Evolutionary conservation across 257 asterid genomes (phyloP).

Genomic region (Solanum arcanum): DNA sequence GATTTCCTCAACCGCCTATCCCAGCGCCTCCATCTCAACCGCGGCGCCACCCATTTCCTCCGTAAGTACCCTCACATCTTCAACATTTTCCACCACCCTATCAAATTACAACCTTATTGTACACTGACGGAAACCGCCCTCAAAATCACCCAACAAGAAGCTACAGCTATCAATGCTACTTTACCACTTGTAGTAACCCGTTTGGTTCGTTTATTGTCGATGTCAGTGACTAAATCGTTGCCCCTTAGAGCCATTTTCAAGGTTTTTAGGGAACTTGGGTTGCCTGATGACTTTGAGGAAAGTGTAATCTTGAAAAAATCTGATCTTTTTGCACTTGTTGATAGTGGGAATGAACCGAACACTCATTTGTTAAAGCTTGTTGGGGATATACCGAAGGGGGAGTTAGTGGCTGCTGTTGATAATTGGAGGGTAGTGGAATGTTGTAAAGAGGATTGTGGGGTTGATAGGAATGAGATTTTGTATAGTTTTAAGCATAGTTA

Average conservation of each 20-base stretch:
- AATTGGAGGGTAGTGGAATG: conserved; percentile 72
- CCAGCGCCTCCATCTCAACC: conserved; percentile 73
- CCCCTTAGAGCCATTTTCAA: conserved; percentile 81
- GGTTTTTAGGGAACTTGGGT: conserved; percentile 76
- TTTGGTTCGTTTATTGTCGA: conserved; percentile 55
- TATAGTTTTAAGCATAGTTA: conserved; percentile 57
- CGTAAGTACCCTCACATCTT: conserved; percentile 78
- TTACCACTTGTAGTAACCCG: conserved; percentile 39
- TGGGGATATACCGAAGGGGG: conserved; percentile 15
- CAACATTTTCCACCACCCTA: conserved; percentile 54
- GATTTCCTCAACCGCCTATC: conserved; percentile 81
- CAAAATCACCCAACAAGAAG: conserved; percentile 33
- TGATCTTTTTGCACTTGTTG: conserved; percentile 42
- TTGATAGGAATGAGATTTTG: conserved; percentile 40
- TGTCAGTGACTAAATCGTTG: conserved; percentile 51
- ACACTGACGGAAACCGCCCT: conserved; percentile 45
- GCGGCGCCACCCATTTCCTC: conserved; percentile 70
- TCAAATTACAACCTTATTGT: conserved; percentile 46
- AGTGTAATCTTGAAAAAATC: conserved; percentile 49
- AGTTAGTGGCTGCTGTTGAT: conserved; percentile 55
- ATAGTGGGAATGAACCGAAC: conserved; percentile 48
- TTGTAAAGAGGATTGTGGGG: conserved; percentile 44
- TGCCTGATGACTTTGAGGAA: conserved; percentile 82
- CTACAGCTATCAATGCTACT: conserved; percentile 28
- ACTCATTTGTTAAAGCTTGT: conserved; percentile 57